These are phyloP conservation scores for Salix purpurea DNA, from an alignment of 345 rosid species.

Conservation along the genomic window DNA sequence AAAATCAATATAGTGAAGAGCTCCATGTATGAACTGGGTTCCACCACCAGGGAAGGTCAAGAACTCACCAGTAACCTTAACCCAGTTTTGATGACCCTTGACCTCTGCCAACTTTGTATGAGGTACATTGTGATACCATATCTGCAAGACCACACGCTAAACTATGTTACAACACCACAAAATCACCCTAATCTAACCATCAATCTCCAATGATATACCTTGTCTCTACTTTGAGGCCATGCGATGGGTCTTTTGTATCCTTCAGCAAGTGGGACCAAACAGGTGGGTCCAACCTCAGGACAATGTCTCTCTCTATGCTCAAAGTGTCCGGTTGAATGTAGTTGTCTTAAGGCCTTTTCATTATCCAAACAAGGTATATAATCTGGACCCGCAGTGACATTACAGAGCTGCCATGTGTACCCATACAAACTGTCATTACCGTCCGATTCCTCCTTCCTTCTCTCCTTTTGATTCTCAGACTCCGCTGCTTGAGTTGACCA, in stretches of 20 bases:
- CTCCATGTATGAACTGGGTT: constrained; percentile 94
- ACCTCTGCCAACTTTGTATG: constrained; percentile 66
- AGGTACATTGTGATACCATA: constrained; percentile 95
- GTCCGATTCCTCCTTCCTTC: constrained; percentile 17
- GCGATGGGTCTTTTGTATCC: constrained; percentile 62
- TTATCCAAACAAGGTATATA: constrained; percentile 95
- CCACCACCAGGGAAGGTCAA: constrained; percentile 96
- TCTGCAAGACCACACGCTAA: constrained; percentile 40
- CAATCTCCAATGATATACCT: constrained; percentile 36
- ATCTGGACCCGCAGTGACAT: constrained; percentile 71
- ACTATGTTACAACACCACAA: neutral
- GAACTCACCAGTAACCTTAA: constrained; percentile 86
- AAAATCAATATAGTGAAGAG: constrained; percentile 77
- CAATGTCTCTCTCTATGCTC: constrained; percentile 96
- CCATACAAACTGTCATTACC: constrained; percentile 12
- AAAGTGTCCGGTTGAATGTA: constrained; percentile 55
- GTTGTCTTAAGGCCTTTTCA: constrained; percentile 53
- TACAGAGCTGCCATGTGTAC: constrained; percentile 64
- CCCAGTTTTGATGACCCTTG: constrained; percentile 98
- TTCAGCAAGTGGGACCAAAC: constrained; percentile 61
- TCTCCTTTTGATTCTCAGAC: constrained; percentile 27
- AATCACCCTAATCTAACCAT: neutral
- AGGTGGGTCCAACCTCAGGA: constrained; percentile 71
- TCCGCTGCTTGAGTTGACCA: constrained; percentile 29
- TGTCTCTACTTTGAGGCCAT: constrained; percentile 89